A percentile compares a stretch with the other conserved stretches of the same genome.
These are phyloP conservation scores for Sporothrix luriei DNA, from an alignment of 2,329 filamentous ascomycete genomes.

Conservation along the genomic window DNA sequence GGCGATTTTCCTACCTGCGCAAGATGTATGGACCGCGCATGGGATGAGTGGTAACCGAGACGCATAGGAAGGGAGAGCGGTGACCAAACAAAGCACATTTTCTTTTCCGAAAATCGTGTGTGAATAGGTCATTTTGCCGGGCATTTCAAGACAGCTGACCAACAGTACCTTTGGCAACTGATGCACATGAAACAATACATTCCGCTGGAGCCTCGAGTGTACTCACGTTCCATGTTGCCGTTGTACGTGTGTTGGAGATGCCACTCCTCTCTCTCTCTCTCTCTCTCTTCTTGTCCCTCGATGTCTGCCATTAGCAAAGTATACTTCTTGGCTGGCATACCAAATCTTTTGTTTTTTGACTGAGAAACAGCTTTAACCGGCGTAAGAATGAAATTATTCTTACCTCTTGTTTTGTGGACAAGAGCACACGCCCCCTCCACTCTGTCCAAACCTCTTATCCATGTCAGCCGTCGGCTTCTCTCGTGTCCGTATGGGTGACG, in stretches of 20 bases:
- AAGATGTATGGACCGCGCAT: background rate
- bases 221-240: background rate
- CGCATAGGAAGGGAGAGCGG: background rate
- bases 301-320: background rate
- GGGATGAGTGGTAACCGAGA: background rate
- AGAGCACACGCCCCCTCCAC: conserved; percentile 1
- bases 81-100: background rate
- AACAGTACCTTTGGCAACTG: background rate
- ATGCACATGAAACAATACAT: conserved; percentile 7
- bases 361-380: conserved; percentile 21
- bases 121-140: background rate
- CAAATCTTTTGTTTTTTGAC: background rate
- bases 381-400: background rate
- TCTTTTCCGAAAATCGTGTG: background rate
- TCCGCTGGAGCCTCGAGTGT: background rate
- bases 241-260: background rate
- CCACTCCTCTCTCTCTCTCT: background rate
- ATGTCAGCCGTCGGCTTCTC: conserved; percentile 14
- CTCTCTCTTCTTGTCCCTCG: background rate
- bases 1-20: no score
- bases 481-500: conserved; percentile 10
- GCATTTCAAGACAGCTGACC: background rate
- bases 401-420: background rate
- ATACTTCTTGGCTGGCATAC: background rate
- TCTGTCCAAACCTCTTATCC: background rate